Percentiles rank a stretch among this genome's conserved stretches.
phyloP scores from a whole-genome alignment of 2,329 filamentous ascomycete genomes.

The Drechslerella dactyloides region DNA sequence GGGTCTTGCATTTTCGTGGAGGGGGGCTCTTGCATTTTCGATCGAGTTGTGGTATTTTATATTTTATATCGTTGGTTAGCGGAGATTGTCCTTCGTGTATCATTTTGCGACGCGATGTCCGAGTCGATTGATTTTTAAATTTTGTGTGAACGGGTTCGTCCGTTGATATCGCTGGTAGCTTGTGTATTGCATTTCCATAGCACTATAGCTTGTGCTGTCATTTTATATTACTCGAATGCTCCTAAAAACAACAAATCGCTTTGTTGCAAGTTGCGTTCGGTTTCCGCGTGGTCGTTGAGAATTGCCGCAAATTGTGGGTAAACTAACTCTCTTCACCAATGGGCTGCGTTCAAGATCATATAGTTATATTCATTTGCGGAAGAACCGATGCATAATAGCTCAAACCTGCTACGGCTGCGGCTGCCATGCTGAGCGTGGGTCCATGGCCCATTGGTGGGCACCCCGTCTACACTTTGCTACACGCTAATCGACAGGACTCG shows the following conservation, averaged over 20 bases:
- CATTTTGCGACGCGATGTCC: not conserved
- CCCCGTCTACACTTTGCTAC: not conserved
- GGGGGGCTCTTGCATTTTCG: too few relatives aligned
- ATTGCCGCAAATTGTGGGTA: not conserved
- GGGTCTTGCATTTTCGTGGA: too few relatives aligned
- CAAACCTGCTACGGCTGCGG: not conserved
- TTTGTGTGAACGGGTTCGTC: too few relatives aligned
- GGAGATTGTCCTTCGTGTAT: conserved; percentile 1
- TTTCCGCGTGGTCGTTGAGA: too few relatives aligned
- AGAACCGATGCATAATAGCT: not conserved
- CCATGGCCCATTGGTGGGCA: not conserved
- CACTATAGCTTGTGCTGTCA: too few relatives aligned
- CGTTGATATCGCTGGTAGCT: too few relatives aligned
- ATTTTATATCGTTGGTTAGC: not conserved
- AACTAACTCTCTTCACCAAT: not conserved
- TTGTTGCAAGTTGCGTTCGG: too few relatives aligned
- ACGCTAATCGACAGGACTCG: too few relatives aligned
- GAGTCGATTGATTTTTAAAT: too few relatives aligned
- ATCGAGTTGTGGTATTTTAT: not conserved
- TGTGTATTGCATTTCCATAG: too few relatives aligned
- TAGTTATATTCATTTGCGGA: conserved; percentile 1
- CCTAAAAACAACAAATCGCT: too few relatives aligned
- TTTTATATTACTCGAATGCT: too few relatives aligned
- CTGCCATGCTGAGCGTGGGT: not conserved
- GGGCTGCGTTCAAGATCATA: not conserved